phyloP scores from a whole-genome alignment of 306 rosid genomes.

The Parietaria judaica region DNA sequence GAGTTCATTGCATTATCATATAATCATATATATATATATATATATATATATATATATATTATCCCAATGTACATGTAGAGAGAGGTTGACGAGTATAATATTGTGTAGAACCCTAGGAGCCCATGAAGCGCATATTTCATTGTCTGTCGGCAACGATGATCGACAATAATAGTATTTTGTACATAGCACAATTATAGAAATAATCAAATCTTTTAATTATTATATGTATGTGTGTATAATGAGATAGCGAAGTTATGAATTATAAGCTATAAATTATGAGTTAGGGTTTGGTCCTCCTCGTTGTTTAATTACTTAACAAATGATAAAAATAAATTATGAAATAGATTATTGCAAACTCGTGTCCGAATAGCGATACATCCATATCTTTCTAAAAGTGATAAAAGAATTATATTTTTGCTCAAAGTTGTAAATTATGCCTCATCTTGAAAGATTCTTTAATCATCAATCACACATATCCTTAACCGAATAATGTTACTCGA shows the following conservation, averaged over 20 bases:
- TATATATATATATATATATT: conserved; percentile 4
- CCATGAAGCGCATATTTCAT: conserved; percentile 10
- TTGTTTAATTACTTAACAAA: neutral
- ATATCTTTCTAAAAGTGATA: too few species aligned
- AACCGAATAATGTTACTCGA: too few species aligned
- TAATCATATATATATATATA: too few species aligned
- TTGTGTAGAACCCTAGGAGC: conserved; percentile 5
- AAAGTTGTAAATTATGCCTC: too few species aligned
- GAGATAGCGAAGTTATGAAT: neutral
- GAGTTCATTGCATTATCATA: conserved; percentile 1
- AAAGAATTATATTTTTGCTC: too few species aligned
- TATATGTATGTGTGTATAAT: neutral
- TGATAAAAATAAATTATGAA: neutral
- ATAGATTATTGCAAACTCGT: neutral
- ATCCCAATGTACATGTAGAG: conserved; percentile 4
- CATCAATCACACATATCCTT: too few species aligned
- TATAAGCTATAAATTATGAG: neutral
- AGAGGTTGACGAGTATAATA: neutral
- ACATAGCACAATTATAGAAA: neutral
- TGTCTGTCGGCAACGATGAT: conserved; percentile 4
- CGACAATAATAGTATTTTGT: neutral
- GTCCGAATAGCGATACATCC: neutral
- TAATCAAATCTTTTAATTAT: neutral
- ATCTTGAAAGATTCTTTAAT: too few species aligned
- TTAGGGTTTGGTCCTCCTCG: neutral